Conservation (phyloP, 2,329 filamentous ascomycete species). For the Fusarium sp. region DNA sequence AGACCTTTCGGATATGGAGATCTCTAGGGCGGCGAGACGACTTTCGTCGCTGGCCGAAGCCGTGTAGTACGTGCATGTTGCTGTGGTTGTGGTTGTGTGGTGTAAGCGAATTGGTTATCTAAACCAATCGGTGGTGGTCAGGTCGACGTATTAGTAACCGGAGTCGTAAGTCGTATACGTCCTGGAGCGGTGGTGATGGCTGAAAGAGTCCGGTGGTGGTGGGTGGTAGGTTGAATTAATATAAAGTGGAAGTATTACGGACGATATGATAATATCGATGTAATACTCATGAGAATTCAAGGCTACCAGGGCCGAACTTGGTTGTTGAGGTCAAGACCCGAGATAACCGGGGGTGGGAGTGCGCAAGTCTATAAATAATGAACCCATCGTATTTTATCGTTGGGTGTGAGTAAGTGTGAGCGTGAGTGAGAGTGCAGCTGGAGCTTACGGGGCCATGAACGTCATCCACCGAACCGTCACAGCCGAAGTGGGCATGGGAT, state of each 20-base stretch:
- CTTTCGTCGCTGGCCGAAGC: slow-evolving; percentile 51
- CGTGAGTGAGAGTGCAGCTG: neutral
- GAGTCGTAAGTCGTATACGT: slow-evolving; percentile 5
- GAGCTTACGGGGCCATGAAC: slow-evolving; percentile 26
- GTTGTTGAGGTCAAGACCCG: slow-evolving; percentile 1
- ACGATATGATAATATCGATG: slow-evolving; percentile 21
- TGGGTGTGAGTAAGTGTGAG: neutral
- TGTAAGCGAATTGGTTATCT: neutral
- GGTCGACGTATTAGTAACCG: neutral
- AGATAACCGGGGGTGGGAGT: slow-evolving; percentile 28
- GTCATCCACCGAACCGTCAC: slow-evolving; percentile 34
- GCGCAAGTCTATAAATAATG: slow-evolving; percentile 37
- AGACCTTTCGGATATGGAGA: slow-evolving; percentile 54
- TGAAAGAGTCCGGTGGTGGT: neutral
- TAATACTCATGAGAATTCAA: slow-evolving; percentile 23
- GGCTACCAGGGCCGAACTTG: slow-evolving; percentile 26
- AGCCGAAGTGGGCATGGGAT: slow-evolving; percentile 26
- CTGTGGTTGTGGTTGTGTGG: neutral
- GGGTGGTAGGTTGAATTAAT: slow-evolving; percentile 8
- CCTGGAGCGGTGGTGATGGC: neutral
- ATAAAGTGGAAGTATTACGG: slow-evolving; percentile 8
- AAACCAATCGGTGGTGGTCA: neutral
- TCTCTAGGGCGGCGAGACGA: slow-evolving; percentile 47
- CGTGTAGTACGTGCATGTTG: slow-evolving; percentile 51
- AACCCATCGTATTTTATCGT: slow-evolving; percentile 24